Evolutionary conservation across 208 protist species (phyloP).

Genomic region (Acanthamoeba castellanii): DNA sequence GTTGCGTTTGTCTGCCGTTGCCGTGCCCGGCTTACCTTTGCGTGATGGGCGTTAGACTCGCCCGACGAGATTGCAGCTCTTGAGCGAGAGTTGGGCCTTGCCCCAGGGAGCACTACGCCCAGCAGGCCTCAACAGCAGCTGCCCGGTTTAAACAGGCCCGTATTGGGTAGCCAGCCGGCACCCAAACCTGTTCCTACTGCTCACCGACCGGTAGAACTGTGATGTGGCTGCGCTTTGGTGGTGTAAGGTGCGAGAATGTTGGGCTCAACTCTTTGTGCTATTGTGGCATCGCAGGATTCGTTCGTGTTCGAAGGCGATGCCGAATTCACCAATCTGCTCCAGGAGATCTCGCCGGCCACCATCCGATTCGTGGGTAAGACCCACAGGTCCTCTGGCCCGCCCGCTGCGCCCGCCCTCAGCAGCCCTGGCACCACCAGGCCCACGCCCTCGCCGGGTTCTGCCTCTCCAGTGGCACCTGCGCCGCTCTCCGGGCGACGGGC

Average conservation of each 20-base stretch:
- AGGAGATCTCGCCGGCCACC: slow-evolving; percentile 43
- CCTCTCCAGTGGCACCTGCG: too few relatives aligned
- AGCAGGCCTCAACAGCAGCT: not conserved
- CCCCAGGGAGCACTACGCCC: not conserved
- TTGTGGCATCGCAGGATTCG: not conserved
- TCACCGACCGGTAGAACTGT: not conserved
- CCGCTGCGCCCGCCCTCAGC: not conserved
- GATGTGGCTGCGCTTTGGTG: not conserved
- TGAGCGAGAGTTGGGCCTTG: slow-evolving; percentile 9
- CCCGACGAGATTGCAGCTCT: not conserved
- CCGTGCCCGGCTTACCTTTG: too few relatives aligned
- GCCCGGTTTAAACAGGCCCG: not conserved
- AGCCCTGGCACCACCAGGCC: not conserved
- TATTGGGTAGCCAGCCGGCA: not conserved
- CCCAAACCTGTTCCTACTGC: not conserved
- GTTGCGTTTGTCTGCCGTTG: not conserved
- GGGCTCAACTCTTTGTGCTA: not conserved
- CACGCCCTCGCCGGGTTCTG: not conserved
- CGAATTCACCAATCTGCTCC: slow-evolving; percentile 15
- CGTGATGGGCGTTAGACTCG: not conserved
- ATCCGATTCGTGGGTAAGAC: not conserved
- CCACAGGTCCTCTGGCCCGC: not conserved
- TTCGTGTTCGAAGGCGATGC: slow-evolving; percentile 8
- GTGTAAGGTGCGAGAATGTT: not conserved
- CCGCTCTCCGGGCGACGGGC: too few relatives aligned